phyloP scores from a whole-genome alignment of 208 protist genomes.

The Tritrichomonas musculus region DNA sequence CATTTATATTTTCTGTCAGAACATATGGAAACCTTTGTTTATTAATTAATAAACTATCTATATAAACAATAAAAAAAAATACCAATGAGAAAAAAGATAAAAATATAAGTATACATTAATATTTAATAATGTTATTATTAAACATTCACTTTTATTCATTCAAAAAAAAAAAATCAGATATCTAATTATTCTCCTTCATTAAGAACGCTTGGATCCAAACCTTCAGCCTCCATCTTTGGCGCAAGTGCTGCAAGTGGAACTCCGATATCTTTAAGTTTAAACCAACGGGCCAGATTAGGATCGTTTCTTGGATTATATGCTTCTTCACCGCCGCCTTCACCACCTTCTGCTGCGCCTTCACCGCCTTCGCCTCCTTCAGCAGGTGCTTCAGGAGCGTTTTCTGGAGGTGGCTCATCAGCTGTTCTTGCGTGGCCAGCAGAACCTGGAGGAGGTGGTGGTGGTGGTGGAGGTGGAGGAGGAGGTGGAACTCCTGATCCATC shows the following conservation, averaged over 20 bases:
- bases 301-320: background rate
- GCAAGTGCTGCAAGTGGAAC: background rate
- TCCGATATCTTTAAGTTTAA: background rate
- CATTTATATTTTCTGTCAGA: too few relatives aligned
- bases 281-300: background rate
- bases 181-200: background rate
- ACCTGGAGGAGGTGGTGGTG: background rate
- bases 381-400: too few relatives aligned
- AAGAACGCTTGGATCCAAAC: background rate
- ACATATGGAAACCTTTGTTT: too few relatives aligned
- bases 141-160: too few relatives aligned
- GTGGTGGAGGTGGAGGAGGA: background rate
- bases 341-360: background rate
- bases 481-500: background rate
- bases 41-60: too few relatives aligned
- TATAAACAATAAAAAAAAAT: too few relatives aligned
- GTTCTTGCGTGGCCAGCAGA: background rate
- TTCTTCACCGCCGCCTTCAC: background rate
- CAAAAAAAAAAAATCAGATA: too few relatives aligned
- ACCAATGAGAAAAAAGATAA: too few relatives aligned
- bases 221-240: background rate
- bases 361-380: too few relatives aligned
- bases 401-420: background rate
- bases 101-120: too few relatives aligned
- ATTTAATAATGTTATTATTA: too few relatives aligned